Conservation (phyloP, 306 rosid species). For the Calophaca sinica region DNA sequence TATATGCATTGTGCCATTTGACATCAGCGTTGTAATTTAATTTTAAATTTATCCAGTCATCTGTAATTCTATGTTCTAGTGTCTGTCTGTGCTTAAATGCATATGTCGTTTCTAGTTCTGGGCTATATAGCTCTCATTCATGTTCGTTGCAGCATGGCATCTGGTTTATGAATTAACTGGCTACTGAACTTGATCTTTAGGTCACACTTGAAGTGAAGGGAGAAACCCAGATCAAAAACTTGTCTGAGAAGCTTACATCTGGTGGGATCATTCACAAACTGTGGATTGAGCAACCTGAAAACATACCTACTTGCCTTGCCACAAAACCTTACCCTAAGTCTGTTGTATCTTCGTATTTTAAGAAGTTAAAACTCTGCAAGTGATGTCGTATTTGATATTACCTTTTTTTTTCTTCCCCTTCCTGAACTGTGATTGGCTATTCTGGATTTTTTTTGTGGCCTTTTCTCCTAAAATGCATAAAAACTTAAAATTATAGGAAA, state of each 20-base stretch:
- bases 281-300: constrained; percentile 90
- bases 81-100: background rate
- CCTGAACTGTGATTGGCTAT: constrained; percentile 2
- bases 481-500: background rate
- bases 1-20: background rate
- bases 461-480: background rate
- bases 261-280: constrained; percentile 74
- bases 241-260: constrained; percentile 70
- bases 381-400: constrained; percentile 42
- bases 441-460: background rate
- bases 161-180: constrained; percentile 11
- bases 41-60: background rate
- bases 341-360: constrained; percentile 61
- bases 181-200: constrained; percentile 47
- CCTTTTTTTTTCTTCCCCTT: background rate
- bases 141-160: constrained; percentile 12
- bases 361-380: constrained; percentile 87
- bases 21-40: background rate
- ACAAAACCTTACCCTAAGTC: constrained; percentile 88
- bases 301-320: constrained; percentile 82
- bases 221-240: constrained; percentile 71
- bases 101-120: no score
- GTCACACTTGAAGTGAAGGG: constrained; percentile 90
- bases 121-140: background rate
- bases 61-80: background rate